These are phyloP conservation scores for Phytopythium chamaehyphon DNA, from an alignment of 352 stramenopile genomes.

Conservation along the genomic window DNA sequence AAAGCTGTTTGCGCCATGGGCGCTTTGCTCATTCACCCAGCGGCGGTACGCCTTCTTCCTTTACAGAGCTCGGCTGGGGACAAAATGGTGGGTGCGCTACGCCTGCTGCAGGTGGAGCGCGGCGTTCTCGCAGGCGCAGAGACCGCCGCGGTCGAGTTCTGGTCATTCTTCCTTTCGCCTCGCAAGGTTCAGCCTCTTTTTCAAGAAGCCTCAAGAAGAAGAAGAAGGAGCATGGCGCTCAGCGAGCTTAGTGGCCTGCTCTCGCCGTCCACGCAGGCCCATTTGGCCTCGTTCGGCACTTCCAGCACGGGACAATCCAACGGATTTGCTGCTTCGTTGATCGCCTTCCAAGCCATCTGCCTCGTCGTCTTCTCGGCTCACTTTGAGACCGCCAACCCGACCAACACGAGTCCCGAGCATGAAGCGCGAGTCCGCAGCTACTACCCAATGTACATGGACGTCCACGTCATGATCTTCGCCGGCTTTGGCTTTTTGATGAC, in stretches of 20 bases:
- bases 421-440: constrained; percentile 4
- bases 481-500: constrained; percentile 87
- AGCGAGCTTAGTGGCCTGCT: constrained; percentile 5
- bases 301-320: constrained; percentile 1
- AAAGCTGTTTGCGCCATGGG: no score
- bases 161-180: constrained; percentile 1
- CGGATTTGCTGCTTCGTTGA: constrained; percentile 38
- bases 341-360: constrained; percentile 36
- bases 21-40: no score
- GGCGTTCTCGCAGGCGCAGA: no score
- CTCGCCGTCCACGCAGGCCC: constrained; percentile 2
- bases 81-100: no score
- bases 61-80: no score
- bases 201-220: no score
- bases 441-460: constrained; percentile 63
- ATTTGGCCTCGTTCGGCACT: neutral
- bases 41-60: no score
- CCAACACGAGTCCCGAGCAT: constrained; percentile 7
- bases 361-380: constrained; percentile 41
- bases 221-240: neutral
- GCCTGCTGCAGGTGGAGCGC: no score
- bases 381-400: constrained; percentile 36
- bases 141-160: no score
- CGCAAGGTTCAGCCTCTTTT: neutral
- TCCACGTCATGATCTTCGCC: constrained; percentile 79